Percentiles rank a stretch among this genome's conserved stretches.
Conservation (phyloP, 495 filamentous ascomycete species). For the Penicillium lagena region DNA sequence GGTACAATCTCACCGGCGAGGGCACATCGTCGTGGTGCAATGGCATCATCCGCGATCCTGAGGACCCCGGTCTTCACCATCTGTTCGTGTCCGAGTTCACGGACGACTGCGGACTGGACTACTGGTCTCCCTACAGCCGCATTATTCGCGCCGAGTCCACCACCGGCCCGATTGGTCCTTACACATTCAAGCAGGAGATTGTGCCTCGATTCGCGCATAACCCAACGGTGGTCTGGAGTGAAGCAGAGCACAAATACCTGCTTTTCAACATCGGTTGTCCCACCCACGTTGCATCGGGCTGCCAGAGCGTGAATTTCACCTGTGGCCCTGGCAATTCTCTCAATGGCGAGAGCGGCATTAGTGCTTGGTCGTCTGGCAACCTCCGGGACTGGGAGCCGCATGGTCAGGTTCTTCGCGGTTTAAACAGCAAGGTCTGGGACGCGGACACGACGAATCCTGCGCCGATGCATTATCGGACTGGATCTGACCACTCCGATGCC, state of each 20-base stretch:
- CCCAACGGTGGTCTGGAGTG: slow-evolving; percentile 27
- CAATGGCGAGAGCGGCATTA: slow-evolving; percentile 15
- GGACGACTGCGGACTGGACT: slow-evolving; percentile 27
- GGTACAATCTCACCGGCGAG: slow-evolving; percentile 27
- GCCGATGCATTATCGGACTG: slow-evolving; percentile 18
- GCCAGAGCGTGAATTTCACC: slow-evolving; percentile 3
- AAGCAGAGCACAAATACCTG: slow-evolving; percentile 22
- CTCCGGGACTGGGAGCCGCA: slow-evolving; percentile 8
- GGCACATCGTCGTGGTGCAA: slow-evolving; percentile 35
- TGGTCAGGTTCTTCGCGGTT: slow-evolving; percentile 8
- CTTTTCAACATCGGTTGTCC: slow-evolving; percentile 30
- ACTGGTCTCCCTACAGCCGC: slow-evolving; percentile 30
- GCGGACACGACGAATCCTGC: slow-evolving; percentile 23
- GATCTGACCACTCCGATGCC: not conserved
- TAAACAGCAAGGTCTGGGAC: slow-evolving; percentile 8
- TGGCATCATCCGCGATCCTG: slow-evolving; percentile 28
- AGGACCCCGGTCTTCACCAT: slow-evolving; percentile 20
- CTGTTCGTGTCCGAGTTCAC: slow-evolving; percentile 28
- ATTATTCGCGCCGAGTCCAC: slow-evolving; percentile 31
- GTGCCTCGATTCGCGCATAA: slow-evolving; percentile 31
- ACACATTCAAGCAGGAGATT: slow-evolving; percentile 22
- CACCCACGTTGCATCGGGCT: not conserved
- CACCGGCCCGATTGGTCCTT: slow-evolving; percentile 25
- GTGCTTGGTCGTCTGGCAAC: slow-evolving; percentile 7
- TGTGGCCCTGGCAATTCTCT: slow-evolving; percentile 13